Evolutionary conservation across 345 rosid species (phyloP).

Genomic region (Jatropha curcas): DNA sequence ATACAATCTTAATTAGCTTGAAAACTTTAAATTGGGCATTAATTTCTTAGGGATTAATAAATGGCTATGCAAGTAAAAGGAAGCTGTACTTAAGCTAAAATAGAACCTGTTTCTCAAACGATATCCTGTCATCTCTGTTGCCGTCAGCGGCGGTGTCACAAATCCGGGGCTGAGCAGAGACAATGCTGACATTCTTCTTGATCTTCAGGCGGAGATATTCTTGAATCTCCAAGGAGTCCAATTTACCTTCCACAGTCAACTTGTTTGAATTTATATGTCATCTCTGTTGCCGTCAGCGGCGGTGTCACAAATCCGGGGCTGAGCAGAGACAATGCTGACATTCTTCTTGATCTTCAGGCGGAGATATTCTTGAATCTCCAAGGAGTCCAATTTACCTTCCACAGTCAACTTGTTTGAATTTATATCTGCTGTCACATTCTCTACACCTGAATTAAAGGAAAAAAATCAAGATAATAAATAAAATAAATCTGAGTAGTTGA

Average conservation of each 20-base stretch:
- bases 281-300: neutral
- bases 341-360: constrained; percentile 53
- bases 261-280: constrained; percentile 31
- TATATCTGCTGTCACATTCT: constrained; percentile 52
- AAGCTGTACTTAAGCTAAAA: no score
- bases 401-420: constrained; percentile 58
- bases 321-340: constrained; percentile 67
- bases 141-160: constrained; percentile 19
- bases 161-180: constrained; percentile 71
- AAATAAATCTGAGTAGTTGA: no score
- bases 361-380: constrained; percentile 41
- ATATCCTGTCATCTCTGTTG: neutral
- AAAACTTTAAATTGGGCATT: neutral
- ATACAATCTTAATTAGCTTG: neutral
- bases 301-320: constrained; percentile 47
- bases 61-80: no score
- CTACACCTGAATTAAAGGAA: constrained; percentile 60
- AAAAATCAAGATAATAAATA: no score
- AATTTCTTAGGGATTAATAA: no score
- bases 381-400: constrained; percentile 69
- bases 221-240: constrained; percentile 53
- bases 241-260: constrained; percentile 68
- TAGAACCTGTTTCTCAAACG: no score
- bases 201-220: constrained; percentile 45
- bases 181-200: constrained; percentile 60